Evolutionary conservation across 2,329 filamentous ascomycete genomes (phyloP), one percentile per base, ranked within the genome.

Genomic region (Talaromyces piceae): DNA sequence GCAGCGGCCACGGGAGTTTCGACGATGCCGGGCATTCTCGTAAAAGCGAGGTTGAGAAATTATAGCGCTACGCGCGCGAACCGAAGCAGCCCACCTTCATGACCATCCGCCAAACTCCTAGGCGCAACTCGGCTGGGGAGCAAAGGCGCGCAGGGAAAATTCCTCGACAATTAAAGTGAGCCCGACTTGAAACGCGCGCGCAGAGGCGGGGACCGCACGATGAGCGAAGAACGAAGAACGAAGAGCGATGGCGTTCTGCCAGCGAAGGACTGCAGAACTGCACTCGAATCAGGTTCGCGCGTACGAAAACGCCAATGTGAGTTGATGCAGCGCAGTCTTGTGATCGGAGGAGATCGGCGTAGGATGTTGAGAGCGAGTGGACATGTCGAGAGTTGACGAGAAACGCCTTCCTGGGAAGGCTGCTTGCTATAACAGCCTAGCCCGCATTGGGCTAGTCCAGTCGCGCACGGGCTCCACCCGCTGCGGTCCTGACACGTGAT

Each of bases 1-100:
- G 44, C 51, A 41, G 51, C 41, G 49, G 51, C 51, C 41, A 37
- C 27, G 44, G 61, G 59, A 51, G 61, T 62, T 51, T 71, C 68
- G 49, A 71, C 62, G 55, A 69, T 61, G 57, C 68, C 67, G 53
- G 67, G 68, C 68, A 71, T 71, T 54, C 60, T 62, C 23, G 20
- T 22, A 61, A 58, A 56, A 46, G 45, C 50, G 58, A 61, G 57
- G 63, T 68, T 60, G 69, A 57, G 66, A 58, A 58, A 61, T 57
- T 56, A 61, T 58, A 63, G 67, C 67, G 67, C 67, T 59, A 58
- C 58, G 58, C 63, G 68, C 67, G 67, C 67, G 61, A 54, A 57
- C 52, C 55, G 56, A 57, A 59, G 56, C 61, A 46, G 64, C 61
- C 61, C 60, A 67, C 59, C 64, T 60, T 69, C 68, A 71, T 71